phyloP scores from a whole-genome alignment of 176 grass and related monocot species.

The Zoysia pacifica region DNA sequence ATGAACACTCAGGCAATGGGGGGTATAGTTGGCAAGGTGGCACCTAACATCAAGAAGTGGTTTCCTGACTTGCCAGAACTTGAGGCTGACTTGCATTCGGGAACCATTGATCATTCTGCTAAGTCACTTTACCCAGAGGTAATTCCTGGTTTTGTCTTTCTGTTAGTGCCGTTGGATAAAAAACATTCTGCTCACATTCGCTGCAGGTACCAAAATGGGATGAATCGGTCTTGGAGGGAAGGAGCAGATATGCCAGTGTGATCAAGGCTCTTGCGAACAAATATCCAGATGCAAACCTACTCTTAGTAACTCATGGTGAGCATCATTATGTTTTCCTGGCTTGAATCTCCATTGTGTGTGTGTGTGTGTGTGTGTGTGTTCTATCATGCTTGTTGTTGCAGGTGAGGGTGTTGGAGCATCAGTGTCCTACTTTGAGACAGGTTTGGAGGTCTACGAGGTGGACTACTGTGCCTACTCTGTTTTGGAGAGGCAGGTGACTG shows the following conservation, averaged over 20 bases:
- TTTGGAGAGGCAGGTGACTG: slow-evolving; percentile 45
- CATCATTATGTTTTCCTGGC: not conserved
- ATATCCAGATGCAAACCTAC: slow-evolving; percentile 75
- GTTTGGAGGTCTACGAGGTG: slow-evolving; percentile 57
- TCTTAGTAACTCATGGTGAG: slow-evolving; percentile 84
- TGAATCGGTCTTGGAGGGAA: slow-evolving; percentile 64
- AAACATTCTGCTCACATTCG: not conserved
- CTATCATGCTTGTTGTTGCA: slow-evolving; percentile 11
- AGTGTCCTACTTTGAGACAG: slow-evolving; percentile 44
- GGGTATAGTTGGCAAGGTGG: slow-evolving; percentile 22
- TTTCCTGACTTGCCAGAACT: slow-evolving; percentile 63
- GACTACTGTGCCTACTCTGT: slow-evolving; percentile 63
- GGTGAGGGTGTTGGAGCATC: slow-evolving; percentile 73
- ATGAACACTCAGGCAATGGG: slow-evolving; percentile 65
- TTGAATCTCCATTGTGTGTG: not conserved
- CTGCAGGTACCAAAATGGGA: slow-evolving; percentile 67
- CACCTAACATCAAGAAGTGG: slow-evolving; percentile 48
- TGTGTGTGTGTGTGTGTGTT: not conserved
- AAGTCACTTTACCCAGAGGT: slow-evolving; percentile 60
- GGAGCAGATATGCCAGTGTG: slow-evolving; percentile 65
- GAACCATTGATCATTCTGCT: slow-evolving; percentile 62
- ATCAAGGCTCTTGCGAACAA: slow-evolving; percentile 79
- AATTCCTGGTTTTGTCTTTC: slow-evolving; percentile 5
- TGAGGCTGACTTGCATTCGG: slow-evolving; percentile 53
- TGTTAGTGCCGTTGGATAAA: not conserved